Conservation (phyloP, 176 grass and related monocot species). For the Avena eriantha region DNA sequence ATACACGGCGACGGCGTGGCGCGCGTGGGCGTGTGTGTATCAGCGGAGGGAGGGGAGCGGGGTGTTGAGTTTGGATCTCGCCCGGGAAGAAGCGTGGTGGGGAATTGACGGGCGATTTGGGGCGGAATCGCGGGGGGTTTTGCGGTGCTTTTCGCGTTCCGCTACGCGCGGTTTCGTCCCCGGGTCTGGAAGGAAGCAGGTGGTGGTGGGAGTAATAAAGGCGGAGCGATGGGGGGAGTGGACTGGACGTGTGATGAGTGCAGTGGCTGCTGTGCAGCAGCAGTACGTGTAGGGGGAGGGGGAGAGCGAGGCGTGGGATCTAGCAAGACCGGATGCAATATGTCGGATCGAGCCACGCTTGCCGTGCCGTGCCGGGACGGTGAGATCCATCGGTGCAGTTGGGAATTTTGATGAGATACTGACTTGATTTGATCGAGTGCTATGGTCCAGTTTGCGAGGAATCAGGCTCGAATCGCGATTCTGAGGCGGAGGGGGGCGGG, state of each 20-base stretch:
- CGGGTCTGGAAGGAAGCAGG: not conserved
- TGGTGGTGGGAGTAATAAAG: slow-evolving; percentile 22
- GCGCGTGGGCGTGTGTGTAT: slow-evolving; percentile 12
- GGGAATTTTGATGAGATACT: not conserved
- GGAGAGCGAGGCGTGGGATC: not conserved
- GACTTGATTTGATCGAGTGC: not conserved
- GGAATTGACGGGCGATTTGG: not conserved
- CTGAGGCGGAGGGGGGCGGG: not conserved
- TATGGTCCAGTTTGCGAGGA: not conserved
- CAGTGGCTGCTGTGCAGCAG: not conserved
- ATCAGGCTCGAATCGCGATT: not conserved
- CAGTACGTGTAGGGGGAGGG: no score
- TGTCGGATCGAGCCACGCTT: not conserved
- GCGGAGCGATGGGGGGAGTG: not conserved
- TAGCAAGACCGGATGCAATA: not conserved
- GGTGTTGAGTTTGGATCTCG: slow-evolving; percentile 29
- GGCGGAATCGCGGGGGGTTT: slow-evolving; percentile 5
- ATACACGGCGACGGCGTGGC: slow-evolving; percentile 19
- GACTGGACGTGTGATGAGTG: not conserved
- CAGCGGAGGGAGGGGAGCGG: not conserved
- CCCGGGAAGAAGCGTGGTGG: not conserved
- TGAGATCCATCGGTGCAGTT: slow-evolving; percentile 1
- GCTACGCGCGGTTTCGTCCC: no score
- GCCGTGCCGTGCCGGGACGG: not conserved
- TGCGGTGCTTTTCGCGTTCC: not conserved